These are phyloP conservation scores for Ogataea chonburiensis DNA, from an alignment of 805 yeast genomes.

Conservation along the genomic window DNA sequence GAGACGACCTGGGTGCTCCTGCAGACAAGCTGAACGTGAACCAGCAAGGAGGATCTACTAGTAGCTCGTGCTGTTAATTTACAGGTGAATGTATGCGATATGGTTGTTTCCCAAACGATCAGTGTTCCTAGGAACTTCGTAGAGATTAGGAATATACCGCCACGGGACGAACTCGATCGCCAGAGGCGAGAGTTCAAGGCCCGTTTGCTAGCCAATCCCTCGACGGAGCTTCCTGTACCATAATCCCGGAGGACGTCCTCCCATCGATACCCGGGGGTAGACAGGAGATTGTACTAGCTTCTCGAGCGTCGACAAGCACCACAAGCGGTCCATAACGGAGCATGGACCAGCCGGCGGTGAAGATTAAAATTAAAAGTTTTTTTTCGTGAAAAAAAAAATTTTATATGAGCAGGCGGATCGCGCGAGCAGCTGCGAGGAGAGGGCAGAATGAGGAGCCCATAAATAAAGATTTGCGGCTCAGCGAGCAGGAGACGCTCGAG, in stretches of 20 bases:
- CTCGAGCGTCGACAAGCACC: constrained; percentile 37
- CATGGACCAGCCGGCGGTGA: constrained; percentile 31
- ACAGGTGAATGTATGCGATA: constrained; percentile 87
- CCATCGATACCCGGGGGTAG: constrained; percentile 33
- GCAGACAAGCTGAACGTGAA: constrained; percentile 30
- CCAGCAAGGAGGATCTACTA: constrained; percentile 20
- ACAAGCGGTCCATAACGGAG: constrained; percentile 16
- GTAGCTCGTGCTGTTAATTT: constrained; percentile 21
- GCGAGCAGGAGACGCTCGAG: constrained; percentile 38
- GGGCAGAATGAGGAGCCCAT: constrained; percentile 15
- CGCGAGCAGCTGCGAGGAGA: constrained; percentile 30
- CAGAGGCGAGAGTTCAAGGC: constrained; percentile 9
- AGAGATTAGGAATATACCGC: constrained; percentile 99
- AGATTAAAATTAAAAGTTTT: constrained; percentile 39
- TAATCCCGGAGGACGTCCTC: constrained; percentile 28
- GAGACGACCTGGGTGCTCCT: constrained; percentile 36
- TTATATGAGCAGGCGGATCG: constrained; percentile 35
- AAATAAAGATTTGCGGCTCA: constrained; percentile 24
- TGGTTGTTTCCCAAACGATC: constrained; percentile 99
- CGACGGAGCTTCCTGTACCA: constrained; percentile 96
- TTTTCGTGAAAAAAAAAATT: constrained; percentile 8
- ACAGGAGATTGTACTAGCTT: constrained; percentile 35
- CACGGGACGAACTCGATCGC: constrained; percentile 66
- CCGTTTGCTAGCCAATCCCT: constrained; percentile 79
- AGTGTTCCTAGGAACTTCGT: constrained; percentile 87